phyloP scores from a whole-genome alignment of 768 basidiomycete species.

The Termitomyces sp. region DNA sequence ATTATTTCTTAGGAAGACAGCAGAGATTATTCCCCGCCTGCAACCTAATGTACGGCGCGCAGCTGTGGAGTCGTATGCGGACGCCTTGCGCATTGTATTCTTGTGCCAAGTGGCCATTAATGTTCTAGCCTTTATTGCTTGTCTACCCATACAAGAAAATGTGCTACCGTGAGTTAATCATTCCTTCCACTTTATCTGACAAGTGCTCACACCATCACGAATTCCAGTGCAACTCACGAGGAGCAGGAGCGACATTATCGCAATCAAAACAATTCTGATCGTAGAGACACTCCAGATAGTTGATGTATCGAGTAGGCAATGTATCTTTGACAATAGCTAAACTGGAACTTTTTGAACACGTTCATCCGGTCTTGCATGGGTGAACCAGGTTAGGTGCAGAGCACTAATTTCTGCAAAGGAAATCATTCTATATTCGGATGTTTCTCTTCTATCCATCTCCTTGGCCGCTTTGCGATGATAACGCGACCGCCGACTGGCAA shows the following conservation, averaged over 20 bases:
- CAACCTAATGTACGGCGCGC: slow-evolving; percentile 51
- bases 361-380: neutral
- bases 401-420: neutral
- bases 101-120: slow-evolving; percentile 73
- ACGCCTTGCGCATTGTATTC: slow-evolving; percentile 80
- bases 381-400: neutral
- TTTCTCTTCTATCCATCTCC: slow-evolving; percentile 83
- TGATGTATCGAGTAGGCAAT: slow-evolving; percentile 25
- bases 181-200: slow-evolving; percentile 1
- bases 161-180: slow-evolving; percentile 49
- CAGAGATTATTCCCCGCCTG: slow-evolving; percentile 68
- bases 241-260: slow-evolving; percentile 61
- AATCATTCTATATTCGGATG: slow-evolving; percentile 32
- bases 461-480: slow-evolving; percentile 57
- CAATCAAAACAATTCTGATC: slow-evolving; percentile 33
- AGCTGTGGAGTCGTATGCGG: slow-evolving; percentile 76
- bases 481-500: slow-evolving; percentile 35
- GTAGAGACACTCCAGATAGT: slow-evolving; percentile 24
- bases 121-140: slow-evolving; percentile 63
- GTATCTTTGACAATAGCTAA: slow-evolving; percentile 18
- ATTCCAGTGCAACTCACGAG: slow-evolving; percentile 55
- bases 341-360: neutral
- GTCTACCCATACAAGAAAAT: slow-evolving; percentile 76
- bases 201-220: neutral
- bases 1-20: slow-evolving; percentile 54